Evolutionary conservation across 1,139 yeast species (phyloP), one percentile per base, ranked within the genome.

Genomic region (Candida freyschussii): DNA sequence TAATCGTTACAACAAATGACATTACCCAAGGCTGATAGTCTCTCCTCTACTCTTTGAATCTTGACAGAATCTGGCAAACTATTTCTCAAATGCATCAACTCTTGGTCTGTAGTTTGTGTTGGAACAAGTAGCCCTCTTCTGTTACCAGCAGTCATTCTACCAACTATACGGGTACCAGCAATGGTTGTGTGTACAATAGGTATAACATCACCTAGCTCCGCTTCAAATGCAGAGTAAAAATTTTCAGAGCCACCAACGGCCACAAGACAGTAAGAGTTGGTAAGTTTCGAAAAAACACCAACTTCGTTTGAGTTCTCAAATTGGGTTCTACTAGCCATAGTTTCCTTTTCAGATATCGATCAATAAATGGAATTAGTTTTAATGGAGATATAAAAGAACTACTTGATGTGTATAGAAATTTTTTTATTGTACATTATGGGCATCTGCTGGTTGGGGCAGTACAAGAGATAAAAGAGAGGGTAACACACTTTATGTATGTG

Each of bases 1-100:
- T 93, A 93, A 63, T 93, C 99, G 64, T 93, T 93, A 67, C 98
- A 91, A 63, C 98, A 91, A 55, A 93, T 87, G 44, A 93, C 98
- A 53, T 93, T 93, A 50, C 99, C 99, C 46, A 93, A 68, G 9
- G 99, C 98, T 29, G 95, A 83, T 47, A 93, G 70, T 57, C 98
- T 78, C 66, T 93, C 99, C 65, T 93, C 98, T 27, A 93, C 96
- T 62, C 99, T 78, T 67, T 93, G 98, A 52, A 93, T 86, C 64
- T 84, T 87, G 47, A 93, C 96, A 32, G 80, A 63, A 53, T 93
- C 98, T n/a, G 99, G 99, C 51, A 93, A 73, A 43, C 95, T 81
- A 68, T 93, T 93, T 74, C 99, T 78, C 57, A 93, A 68, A 64
- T 93, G 98, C 80, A 87, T 93, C 51, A 93, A 77, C 63, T 93